Conservation (phyloP, 2,329 filamentous ascomycete genomes). For the Botrytis tulipae region DNA sequence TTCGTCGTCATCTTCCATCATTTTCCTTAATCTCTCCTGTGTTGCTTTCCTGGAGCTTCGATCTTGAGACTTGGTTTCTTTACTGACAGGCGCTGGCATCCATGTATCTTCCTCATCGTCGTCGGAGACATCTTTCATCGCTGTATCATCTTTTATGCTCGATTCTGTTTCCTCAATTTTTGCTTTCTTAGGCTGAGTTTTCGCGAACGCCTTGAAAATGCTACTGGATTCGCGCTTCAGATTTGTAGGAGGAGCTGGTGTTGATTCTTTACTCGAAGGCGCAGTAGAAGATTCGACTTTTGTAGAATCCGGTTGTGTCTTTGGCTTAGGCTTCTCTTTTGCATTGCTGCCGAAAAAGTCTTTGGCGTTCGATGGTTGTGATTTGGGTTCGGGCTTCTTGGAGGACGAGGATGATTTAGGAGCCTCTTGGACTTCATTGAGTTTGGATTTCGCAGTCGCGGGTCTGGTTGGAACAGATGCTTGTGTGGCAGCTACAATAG, state of each 20-base stretch:
- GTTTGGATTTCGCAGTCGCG: slow-evolving; percentile 21
- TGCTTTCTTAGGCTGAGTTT: slow-evolving; percentile 61
- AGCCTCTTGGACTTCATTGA: slow-evolving; percentile 22
- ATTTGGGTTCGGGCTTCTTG: slow-evolving; percentile 29
- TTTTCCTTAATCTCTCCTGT: slow-evolving; percentile 63
- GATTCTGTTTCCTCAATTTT: slow-evolving; percentile 45
- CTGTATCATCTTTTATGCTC: slow-evolving; percentile 49
- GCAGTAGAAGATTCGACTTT: slow-evolving; percentile 26
- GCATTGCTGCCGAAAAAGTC: slow-evolving; percentile 42
- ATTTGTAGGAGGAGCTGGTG: slow-evolving; percentile 30
- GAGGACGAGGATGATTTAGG: slow-evolving; percentile 20
- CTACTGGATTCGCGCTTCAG: slow-evolving; percentile 60
- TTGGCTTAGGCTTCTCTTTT: slow-evolving; percentile 30
- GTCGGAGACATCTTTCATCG: slow-evolving; percentile 56
- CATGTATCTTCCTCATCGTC: slow-evolving; percentile 51
- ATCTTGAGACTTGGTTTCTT: slow-evolving; percentile 36
- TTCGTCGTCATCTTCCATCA: slow-evolving; percentile 74
- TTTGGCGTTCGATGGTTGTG: slow-evolving; percentile 37
- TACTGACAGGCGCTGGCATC: slow-evolving; percentile 38
- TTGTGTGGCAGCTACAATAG: slow-evolving; percentile 34
- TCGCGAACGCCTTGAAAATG: slow-evolving; percentile 80
- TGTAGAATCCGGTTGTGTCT: not conserved
- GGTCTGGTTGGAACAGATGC: slow-evolving; percentile 23
- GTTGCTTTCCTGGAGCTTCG: slow-evolving; percentile 57
- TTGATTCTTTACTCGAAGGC: slow-evolving; percentile 33